phyloP scores from a whole-genome alignment of 2,329 filamentous ascomycete genomes.

The Botrytis tulipae region DNA sequence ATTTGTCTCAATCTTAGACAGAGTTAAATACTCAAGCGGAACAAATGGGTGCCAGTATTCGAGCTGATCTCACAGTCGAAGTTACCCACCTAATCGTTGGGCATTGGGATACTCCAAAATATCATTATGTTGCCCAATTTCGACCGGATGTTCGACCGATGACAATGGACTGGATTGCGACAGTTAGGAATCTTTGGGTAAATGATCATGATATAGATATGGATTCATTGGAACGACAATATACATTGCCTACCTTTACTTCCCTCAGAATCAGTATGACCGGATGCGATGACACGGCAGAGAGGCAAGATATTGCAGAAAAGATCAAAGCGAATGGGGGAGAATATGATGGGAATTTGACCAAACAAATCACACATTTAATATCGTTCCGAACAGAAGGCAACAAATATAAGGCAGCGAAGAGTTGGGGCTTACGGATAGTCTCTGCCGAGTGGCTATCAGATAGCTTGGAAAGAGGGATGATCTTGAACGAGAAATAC shows the following conservation, averaged over 20 bases:
- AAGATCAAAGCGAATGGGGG: slow-evolving; percentile 67
- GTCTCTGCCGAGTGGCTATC: slow-evolving; percentile 83
- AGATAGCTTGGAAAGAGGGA: slow-evolving; percentile 78
- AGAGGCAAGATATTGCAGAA: slow-evolving; percentile 69
- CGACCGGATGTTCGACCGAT: slow-evolving; percentile 83
- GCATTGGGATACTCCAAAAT: slow-evolving; percentile 86
- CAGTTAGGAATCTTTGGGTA: slow-evolving; percentile 77
- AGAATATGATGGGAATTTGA: slow-evolving; percentile 84
- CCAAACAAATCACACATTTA: slow-evolving; percentile 81
- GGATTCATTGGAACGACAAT: slow-evolving; percentile 61
- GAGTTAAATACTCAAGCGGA: slow-evolving; percentile 62
- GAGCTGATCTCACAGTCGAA: slow-evolving; percentile 90
- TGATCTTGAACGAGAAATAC: slow-evolving; percentile 83
- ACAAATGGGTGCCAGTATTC: slow-evolving; percentile 84
- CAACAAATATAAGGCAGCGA: slow-evolving; percentile 88
- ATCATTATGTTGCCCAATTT: slow-evolving; percentile 89
- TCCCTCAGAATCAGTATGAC: slow-evolving; percentile 65
- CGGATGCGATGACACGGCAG: slow-evolving; percentile 64
- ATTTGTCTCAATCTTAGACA: slow-evolving; percentile 38
- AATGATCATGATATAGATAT: slow-evolving; percentile 74
- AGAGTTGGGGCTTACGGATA: slow-evolving; percentile 74
- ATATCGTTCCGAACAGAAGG: slow-evolving; percentile 77
- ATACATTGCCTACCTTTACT: slow-evolving; percentile 64
- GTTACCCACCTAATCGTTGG: slow-evolving; percentile 94
- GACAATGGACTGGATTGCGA: slow-evolving; percentile 79